Conservation (phyloP, 495 filamentous ascomycete genomes). For the Poronia punctata region DNA sequence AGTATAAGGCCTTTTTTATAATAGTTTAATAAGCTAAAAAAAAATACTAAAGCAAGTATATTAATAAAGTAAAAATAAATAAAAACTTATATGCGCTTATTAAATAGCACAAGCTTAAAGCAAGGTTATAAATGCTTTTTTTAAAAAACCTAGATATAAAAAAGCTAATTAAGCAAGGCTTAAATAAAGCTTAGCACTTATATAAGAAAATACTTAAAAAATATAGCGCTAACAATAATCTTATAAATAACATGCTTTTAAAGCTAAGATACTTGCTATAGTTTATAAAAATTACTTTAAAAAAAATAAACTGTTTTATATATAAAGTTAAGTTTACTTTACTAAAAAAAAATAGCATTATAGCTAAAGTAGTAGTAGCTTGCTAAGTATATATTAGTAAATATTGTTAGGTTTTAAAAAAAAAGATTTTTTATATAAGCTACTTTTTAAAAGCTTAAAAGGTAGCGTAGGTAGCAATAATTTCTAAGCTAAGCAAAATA, state of each 20-base stretch:
- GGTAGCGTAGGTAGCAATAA: background rate
- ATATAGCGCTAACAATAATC: background rate
- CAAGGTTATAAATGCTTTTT: background rate
- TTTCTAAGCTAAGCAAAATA: background rate
- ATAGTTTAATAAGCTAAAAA: background rate
- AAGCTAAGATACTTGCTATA: background rate
- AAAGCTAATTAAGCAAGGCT: background rate
- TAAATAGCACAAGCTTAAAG: background rate
- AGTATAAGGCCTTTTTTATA: background rate
- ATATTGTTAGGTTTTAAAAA: background rate
- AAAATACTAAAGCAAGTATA: background rate
- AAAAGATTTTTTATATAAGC: background rate
- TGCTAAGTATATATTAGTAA: background rate
- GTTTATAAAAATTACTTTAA: background rate
- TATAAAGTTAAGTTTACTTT: background rate
- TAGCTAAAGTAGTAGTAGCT: background rate
- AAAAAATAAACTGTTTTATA: background rate
- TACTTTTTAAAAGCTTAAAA: background rate
- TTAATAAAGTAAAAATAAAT: background rate
- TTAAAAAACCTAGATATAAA: background rate
- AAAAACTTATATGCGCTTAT: background rate
- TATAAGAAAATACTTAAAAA: background rate
- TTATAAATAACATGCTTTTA: background rate
- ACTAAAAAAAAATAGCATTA: background rate
- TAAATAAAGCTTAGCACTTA: background rate